Evolutionary conservation across 768 basidiomycete genomes (phyloP).

Genomic region (Sutorius australiensis): DNA sequence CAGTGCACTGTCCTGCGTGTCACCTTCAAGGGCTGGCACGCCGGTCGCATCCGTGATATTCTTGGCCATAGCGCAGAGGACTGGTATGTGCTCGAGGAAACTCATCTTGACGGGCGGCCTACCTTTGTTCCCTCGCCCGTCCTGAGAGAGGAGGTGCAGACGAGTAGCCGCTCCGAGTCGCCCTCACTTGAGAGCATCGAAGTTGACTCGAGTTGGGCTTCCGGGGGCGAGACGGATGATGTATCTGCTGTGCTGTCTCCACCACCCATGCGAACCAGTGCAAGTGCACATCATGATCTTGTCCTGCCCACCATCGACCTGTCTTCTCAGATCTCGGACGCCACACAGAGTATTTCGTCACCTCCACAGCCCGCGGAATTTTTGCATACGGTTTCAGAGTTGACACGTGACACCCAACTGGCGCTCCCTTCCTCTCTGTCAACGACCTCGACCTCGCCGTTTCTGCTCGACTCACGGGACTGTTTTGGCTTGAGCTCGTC

Average conservation of each 20-base stretch:
- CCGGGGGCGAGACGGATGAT: constrained; percentile 7
- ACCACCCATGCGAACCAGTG: constrained; percentile 23
- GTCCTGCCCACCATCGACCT: constrained; percentile 76
- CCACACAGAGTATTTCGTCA: background rate
- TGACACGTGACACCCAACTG: constrained; percentile 10
- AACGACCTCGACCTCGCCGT: background rate
- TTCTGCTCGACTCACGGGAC: constrained; percentile 20
- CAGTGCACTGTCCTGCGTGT: constrained; percentile 66
- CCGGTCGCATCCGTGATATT: constrained; percentile 57
- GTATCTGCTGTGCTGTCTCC: constrained; percentile 3
- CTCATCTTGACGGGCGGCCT: constrained; percentile 16
- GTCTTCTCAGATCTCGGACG: constrained; percentile 43
- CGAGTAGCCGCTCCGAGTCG: background rate
- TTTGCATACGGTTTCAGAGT: constrained; percentile 25
- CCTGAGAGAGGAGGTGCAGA: constrained; percentile 1
- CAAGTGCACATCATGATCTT: constrained; percentile 63
- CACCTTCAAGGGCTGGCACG: constrained; percentile 72
- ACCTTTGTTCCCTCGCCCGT: background rate
- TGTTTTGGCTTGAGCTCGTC: constrained; percentile 14
- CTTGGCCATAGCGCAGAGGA: constrained; percentile 69
- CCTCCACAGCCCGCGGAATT: constrained; percentile 16
- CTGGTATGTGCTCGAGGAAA: constrained; percentile 74
- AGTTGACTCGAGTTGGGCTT: constrained; percentile 3
- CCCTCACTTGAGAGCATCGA: constrained; percentile 6
- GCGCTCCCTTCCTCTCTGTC: background rate